phyloP scores from a whole-genome alignment of 305 asterid species.

The Rubia balearica region DNA sequence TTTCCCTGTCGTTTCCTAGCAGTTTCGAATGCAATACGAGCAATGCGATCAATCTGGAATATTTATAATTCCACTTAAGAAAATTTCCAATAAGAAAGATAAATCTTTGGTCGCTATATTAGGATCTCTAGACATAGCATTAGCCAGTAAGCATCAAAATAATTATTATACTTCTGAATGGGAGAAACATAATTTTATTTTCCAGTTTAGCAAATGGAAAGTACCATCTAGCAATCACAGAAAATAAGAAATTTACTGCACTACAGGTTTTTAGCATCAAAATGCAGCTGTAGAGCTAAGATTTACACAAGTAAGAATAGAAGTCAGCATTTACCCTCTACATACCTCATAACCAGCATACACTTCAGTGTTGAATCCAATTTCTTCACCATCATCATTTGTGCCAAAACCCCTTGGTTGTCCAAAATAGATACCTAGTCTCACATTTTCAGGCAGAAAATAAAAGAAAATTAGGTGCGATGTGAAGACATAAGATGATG shows the following conservation, averaged over 20 bases:
- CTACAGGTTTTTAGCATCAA: not conserved
- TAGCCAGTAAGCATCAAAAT: not conserved
- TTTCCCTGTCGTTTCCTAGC: slow-evolving; percentile 80
- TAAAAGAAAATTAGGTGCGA: not conserved
- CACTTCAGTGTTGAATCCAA: slow-evolving; percentile 91
- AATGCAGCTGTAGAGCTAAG: not conserved
- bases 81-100: slow-evolving; percentile 3
- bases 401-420: slow-evolving; percentile 83
- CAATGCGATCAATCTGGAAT: slow-evolving; percentile 90
- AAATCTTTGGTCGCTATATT: not conserved
- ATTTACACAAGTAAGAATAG: not conserved
- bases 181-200: not conserved
- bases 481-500: not conserved
- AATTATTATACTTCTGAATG: not conserved
- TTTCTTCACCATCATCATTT: slow-evolving; percentile 73
- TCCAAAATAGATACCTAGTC: slow-evolving; percentile 86
- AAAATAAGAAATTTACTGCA: not conserved
- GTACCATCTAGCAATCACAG: not conserved
- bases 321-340: slow-evolving; percentile 2
- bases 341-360: slow-evolving; percentile 77
- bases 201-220: slow-evolving; percentile 6
- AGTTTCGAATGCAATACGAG: slow-evolving; percentile 91
- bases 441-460: slow-evolving; percentile 7
- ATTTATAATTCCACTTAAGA: not conserved
- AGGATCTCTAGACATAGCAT: too few relatives aligned